Conservation (phyloP, 768 basidiomycete species). For the Trametes gibbosa region DNA sequence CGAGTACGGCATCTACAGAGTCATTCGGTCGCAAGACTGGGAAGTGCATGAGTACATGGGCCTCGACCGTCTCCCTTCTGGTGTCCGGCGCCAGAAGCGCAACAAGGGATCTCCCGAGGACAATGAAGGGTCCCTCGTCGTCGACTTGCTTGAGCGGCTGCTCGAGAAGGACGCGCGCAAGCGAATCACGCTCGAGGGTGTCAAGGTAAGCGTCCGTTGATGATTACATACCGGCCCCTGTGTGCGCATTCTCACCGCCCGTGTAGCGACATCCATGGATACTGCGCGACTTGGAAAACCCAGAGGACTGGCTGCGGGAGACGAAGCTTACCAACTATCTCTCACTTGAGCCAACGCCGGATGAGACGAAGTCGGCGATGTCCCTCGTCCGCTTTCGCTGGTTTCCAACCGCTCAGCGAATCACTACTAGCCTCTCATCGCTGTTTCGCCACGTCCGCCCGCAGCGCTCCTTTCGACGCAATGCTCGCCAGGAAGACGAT, state of each 20-base stretch:
- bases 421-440: slow-evolving; percentile 41
- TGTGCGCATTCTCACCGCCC: background rate
- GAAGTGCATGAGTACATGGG: slow-evolving; percentile 68
- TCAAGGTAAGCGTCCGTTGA: slow-evolving; percentile 57
- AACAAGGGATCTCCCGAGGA: slow-evolving; percentile 27
- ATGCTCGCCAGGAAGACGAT: slow-evolving; percentile 11
- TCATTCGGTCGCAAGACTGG: slow-evolving; percentile 80
- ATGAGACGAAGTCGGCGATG: slow-evolving; percentile 76
- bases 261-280: slow-evolving; percentile 63
- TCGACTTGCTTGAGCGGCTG: slow-evolving; percentile 70
- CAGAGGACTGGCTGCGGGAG: slow-evolving; percentile 66
- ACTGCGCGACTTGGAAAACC: slow-evolving; percentile 60
- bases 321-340: slow-evolving; percentile 51
- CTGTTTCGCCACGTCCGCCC: slow-evolving; percentile 46
- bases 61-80: slow-evolving; percentile 59
- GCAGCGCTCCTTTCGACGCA: slow-evolving; percentile 29
- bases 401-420: slow-evolving; percentile 38
- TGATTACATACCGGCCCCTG: background rate
- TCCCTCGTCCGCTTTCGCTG: slow-evolving; percentile 61
- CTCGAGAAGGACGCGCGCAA: slow-evolving; percentile 76
- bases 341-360: slow-evolving; percentile 62
- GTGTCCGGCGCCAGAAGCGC: slow-evolving; percentile 48
- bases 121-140: slow-evolving; percentile 58
- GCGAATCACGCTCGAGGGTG: slow-evolving; percentile 75
- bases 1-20: slow-evolving; percentile 76